These are phyloP conservation scores for Pyrenochaeta sp. DNA, from an alignment of 2,329 filamentous ascomycete species.

Conservation along the genomic window DNA sequence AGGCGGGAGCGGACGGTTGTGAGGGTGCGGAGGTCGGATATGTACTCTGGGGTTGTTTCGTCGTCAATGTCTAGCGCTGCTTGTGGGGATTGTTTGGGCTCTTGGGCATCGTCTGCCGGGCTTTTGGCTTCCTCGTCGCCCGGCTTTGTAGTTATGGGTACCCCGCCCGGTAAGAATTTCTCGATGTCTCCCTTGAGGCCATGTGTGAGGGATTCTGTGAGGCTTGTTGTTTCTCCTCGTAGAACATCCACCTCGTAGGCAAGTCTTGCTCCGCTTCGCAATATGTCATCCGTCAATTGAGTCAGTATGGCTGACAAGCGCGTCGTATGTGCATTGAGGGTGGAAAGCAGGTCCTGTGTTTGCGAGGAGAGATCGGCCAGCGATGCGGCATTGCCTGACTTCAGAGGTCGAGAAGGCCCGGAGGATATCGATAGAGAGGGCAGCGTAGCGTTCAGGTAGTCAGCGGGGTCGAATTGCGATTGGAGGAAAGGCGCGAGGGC, in stretches of 20 bases:
- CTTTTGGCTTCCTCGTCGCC: slow-evolving; percentile 7
- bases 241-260: slow-evolving; percentile 95
- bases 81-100: slow-evolving; percentile 2
- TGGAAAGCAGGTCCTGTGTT: slow-evolving; percentile 83
- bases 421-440: slow-evolving; percentile 68
- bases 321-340: slow-evolving; percentile 87
- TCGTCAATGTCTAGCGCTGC: slow-evolving; percentile 6
- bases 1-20: slow-evolving; percentile 83
- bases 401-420: slow-evolving; percentile 47
- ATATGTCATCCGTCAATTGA: slow-evolving; percentile 91
- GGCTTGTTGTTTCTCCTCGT: slow-evolving; percentile 82
- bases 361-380: slow-evolving; percentile 81
- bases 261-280: slow-evolving; percentile 84
- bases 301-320: slow-evolving; percentile 82
- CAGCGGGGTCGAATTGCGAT: slow-evolving; percentile 79
- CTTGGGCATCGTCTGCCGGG: slow-evolving; percentile 4
- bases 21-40: slow-evolving; percentile 81
- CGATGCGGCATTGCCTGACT: slow-evolving; percentile 58
- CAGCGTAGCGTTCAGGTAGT: slow-evolving; percentile 82
- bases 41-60: slow-evolving; percentile 57
- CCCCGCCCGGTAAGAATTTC: slow-evolving; percentile 69
- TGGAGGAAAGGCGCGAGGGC: slow-evolving; percentile 78
- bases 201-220: slow-evolving; percentile 80
- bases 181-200: slow-evolving; percentile 74
- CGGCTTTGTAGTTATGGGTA: slow-evolving; percentile 19